These are phyloP conservation scores for Eucalyptus pauciflora DNA, from an alignment of 345 rosid species.

Conservation along the genomic window DNA sequence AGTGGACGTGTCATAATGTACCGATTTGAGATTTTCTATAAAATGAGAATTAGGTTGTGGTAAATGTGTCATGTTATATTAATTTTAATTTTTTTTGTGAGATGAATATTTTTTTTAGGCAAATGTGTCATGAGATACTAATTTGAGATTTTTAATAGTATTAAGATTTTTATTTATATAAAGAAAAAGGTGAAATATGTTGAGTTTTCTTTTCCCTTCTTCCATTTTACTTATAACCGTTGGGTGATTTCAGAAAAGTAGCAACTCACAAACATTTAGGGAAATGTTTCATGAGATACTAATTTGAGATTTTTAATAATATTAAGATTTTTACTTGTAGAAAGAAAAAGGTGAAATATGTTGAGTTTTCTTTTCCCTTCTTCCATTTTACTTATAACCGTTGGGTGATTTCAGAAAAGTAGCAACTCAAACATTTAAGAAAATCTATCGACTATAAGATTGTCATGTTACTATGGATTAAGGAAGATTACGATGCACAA, in stretches of 20 bases:
- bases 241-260: not conserved
- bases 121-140: not conserved
- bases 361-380: not conserved
- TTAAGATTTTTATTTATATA: not conserved
- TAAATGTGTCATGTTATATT: not conserved
- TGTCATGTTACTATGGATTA: not conserved
- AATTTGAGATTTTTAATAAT: not conserved
- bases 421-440: not conserved
- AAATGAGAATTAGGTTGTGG: not conserved
- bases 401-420: not conserved
- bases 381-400: not conserved
- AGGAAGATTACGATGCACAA: not conserved
- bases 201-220: not conserved
- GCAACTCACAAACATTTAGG: not conserved
- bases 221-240: not conserved
- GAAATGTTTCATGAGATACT: no score
- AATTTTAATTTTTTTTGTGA: no score
- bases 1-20: no score
- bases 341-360: not conserved
- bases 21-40: rapidly evolving
- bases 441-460: not conserved
- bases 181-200: not conserved
- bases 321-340: no score
- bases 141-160: not conserved
- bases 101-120: not conserved